Evolutionary conservation across 23 red algal species (phyloP), one percentile per base, ranked within the genome.

Genomic region (Gracilaria gracilis): DNA sequence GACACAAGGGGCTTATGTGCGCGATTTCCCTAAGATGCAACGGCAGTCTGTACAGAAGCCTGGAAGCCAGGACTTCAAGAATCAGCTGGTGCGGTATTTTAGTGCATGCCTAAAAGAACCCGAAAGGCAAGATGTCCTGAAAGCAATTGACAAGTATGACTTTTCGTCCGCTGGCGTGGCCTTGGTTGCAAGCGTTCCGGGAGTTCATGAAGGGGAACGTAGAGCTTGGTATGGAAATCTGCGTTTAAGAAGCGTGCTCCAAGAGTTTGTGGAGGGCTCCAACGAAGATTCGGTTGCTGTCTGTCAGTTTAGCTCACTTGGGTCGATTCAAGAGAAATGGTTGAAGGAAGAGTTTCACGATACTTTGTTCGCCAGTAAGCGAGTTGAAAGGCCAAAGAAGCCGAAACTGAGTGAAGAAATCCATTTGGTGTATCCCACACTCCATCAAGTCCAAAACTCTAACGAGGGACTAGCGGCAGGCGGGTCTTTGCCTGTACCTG

Each of bases 1-100:
- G 71, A 82, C 71, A 11, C 93, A 99, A 66, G 97, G 90, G 29
- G 83, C 95, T 1, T 99, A 93, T 76, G 66, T 94, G 34, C 80
- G 90, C n/a, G 97, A 99, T 64, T 99, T 99, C 73, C 94, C 94
- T 2, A 42, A 57, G 13, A 79, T 59, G 17, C 32, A 72, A 21
- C 37, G 82, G 1, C 61, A 71, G 53, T 67, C 59, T 36, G 49
- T 59, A 16, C 53, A 69, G 55, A 61, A 58, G 4, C 42, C 12
- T 0, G 66, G 27, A 70, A 33, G 71, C n/a, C 35, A 59, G 35
- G 76, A 95, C 50, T 87, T 88, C 48, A 76, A 57, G 36, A 61
- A 23, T 44, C 50, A 83, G 29, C 34, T 76, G 29, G 6, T 51
- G 31, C 46, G 64, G 29, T 85, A 86, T 55, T 83, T 95, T 40